Conservation (phyloP, 371 early-diverging fungal species). For the Umbelopsis sp. region DNA sequence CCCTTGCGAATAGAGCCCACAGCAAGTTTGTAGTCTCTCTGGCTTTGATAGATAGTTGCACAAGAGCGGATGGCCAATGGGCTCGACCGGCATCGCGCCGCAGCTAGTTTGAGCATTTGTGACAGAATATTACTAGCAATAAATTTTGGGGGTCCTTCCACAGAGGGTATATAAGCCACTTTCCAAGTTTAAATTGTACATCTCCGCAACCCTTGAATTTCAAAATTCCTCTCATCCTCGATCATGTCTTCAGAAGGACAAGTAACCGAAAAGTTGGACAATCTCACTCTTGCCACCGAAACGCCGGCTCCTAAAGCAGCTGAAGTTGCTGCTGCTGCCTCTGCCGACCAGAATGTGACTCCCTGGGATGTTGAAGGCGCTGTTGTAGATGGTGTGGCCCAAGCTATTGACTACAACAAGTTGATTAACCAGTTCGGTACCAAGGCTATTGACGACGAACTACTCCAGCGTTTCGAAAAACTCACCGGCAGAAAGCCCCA, state of each 20-base stretch:
- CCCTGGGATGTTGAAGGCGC: slow-evolving; percentile 99
- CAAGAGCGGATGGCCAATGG: neutral
- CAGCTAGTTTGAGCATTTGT: slow-evolving; percentile 12
- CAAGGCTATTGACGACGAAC: slow-evolving; percentile 73
- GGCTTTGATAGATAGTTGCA: neutral
- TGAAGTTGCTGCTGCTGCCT: slow-evolving; percentile 20
- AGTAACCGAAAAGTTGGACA: slow-evolving; percentile 24
- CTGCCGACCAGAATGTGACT: slow-evolving; percentile 74
- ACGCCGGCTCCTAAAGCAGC: slow-evolving; percentile 16
- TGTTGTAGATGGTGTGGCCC: slow-evolving; percentile 81
- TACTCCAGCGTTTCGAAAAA: slow-evolving; percentile 83
- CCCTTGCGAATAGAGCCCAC: slow-evolving; percentile 52
- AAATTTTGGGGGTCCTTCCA: neutral
- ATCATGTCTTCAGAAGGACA: neutral
- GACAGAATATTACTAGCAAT: neutral
- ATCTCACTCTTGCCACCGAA: slow-evolving; percentile 24
- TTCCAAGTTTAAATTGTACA: neutral
- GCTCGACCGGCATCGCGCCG: neutral
- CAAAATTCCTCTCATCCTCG: neutral
- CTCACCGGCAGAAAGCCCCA: slow-evolving; percentile 90
- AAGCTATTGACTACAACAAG: slow-evolving; percentile 96
- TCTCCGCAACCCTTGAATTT: slow-evolving; percentile 1
- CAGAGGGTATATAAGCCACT: neutral
- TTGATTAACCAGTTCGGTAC: slow-evolving; percentile 97
- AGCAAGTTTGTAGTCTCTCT: slow-evolving; percentile 42